Evolutionary conservation across 176 grass and related monocot species (phyloP).

Genomic region (Tuctoria greenei): DNA sequence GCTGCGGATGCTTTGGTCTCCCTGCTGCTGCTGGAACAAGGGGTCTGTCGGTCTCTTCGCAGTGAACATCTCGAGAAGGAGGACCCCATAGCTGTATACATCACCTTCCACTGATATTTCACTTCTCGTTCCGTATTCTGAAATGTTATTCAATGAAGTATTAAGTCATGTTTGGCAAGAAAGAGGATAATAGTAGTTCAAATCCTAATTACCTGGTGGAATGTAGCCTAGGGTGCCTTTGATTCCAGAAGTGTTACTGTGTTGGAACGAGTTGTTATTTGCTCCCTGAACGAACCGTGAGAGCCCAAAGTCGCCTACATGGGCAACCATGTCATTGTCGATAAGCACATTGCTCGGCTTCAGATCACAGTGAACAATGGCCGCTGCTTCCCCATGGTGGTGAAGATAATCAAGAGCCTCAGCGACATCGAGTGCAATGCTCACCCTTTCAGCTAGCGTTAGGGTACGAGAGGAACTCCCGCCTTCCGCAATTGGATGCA

Average conservation of each 20-base stretch:
- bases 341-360: constrained; percentile 41
- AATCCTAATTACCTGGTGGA: constrained; percentile 11
- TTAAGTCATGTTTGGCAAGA: background rate
- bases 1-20: constrained; percentile 16
- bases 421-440: constrained; percentile 34
- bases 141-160: background rate
- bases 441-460: constrained; percentile 31
- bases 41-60: constrained; percentile 43
- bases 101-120: constrained; percentile 21
- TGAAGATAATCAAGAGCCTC: constrained; percentile 48
- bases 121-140: constrained; percentile 20
- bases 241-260: constrained; percentile 13
- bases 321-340: constrained; percentile 21
- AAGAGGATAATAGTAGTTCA: background rate
- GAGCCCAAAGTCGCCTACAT: constrained; percentile 45
- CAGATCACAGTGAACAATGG: constrained; percentile 45
- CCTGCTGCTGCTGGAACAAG: constrained; percentile 33
- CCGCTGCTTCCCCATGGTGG: background rate
- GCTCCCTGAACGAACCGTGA: constrained; percentile 30
- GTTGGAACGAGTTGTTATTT: background rate
- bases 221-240: constrained; percentile 33
- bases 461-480: background rate
- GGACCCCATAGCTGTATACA: constrained; percentile 56
- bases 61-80: constrained; percentile 60
- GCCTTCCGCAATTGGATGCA: constrained; percentile 18